A percentile compares a stretch with the other conserved stretches of the same genome.
phyloP scores from a whole-genome alignment of 768 basidiomycete genomes.

The Lactarius indigo region DNA sequence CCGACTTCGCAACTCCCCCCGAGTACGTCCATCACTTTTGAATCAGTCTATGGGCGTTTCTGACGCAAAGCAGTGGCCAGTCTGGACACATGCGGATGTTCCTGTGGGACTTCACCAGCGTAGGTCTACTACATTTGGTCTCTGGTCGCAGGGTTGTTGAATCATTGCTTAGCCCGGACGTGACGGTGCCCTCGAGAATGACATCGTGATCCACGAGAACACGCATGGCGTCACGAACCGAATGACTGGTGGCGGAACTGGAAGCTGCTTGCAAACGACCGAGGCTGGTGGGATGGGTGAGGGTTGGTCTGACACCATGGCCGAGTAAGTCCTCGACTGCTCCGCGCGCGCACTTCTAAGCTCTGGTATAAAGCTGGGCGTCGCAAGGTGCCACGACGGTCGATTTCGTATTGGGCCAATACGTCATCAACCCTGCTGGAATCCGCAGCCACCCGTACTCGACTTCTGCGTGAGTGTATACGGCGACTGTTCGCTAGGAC shows the following conservation, averaged over 20 bases:
- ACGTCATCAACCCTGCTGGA: constrained; percentile 51
- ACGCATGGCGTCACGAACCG: constrained; percentile 36
- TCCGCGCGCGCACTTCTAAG: constrained; percentile 10
- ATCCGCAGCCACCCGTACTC: constrained; percentile 60
- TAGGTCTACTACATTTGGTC: constrained; percentile 22
- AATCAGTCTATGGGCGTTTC: background rate
- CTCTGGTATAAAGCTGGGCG: constrained; percentile 30
- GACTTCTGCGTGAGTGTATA: constrained; percentile 41
- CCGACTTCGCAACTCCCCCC: constrained; percentile 42
- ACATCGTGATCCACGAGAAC: constrained; percentile 49
- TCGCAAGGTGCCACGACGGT: constrained; percentile 38
- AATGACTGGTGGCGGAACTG: constrained; percentile 54
- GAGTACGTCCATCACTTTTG: constrained; percentile 33
- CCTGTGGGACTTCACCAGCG: constrained; percentile 32
- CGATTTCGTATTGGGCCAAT: constrained; percentile 45
- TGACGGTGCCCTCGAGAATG: constrained; percentile 64
- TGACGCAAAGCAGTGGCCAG: constrained; percentile 29
- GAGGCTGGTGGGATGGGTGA: constrained; percentile 70
- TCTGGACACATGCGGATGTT: constrained; percentile 46
- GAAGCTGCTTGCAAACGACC: constrained; percentile 56
- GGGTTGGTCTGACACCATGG: constrained; percentile 56
- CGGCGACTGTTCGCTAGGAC: constrained; percentile 27
- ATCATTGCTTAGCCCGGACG: constrained; percentile 43
- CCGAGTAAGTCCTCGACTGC: constrained; percentile 22
- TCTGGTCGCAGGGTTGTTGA: background rate